Conservation (phyloP, 2,329 filamentous ascomycete species). For the Dactylonectria estremocensis region DNA sequence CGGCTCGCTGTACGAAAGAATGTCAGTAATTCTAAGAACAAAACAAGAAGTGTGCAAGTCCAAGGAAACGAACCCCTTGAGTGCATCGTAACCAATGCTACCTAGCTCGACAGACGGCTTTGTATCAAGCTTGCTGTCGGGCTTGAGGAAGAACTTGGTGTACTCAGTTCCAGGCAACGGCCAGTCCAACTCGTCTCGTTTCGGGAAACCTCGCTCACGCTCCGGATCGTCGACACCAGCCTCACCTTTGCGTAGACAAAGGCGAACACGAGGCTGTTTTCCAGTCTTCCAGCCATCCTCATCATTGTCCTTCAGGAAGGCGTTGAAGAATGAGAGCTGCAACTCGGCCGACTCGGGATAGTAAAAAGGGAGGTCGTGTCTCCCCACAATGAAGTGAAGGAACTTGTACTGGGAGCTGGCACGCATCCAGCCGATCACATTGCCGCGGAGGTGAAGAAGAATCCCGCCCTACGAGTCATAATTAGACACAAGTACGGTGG, state of each 20-base stretch:
- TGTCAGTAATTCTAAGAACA: not conserved
- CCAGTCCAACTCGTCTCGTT: slow-evolving; percentile 74
- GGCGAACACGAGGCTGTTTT: slow-evolving; percentile 71
- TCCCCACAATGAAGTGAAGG: slow-evolving; percentile 77
- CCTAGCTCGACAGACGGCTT: not conserved
- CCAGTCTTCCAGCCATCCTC: slow-evolving; percentile 67
- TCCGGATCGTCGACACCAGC: slow-evolving; percentile 76
- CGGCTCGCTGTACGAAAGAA: slow-evolving; percentile 24
- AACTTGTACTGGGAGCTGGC: slow-evolving; percentile 79
- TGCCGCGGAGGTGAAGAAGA: slow-evolving; percentile 77
- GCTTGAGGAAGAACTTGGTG: slow-evolving; percentile 72
- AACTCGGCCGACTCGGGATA: slow-evolving; percentile 78
- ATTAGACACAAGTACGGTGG: no score
- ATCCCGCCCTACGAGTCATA: slow-evolving; percentile 67
- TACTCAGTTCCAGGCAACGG: slow-evolving; percentile 77
- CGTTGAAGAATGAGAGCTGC: slow-evolving; percentile 77
- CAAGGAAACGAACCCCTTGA: not conserved
- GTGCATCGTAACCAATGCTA: slow-evolving; percentile 1
- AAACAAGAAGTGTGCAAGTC: no score
- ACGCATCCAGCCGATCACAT: slow-evolving; percentile 74
- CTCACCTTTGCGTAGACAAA: slow-evolving; percentile 76
- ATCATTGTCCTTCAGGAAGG: slow-evolving; percentile 79
- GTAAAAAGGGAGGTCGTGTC: slow-evolving; percentile 82
- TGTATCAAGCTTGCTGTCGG: slow-evolving; percentile 48
- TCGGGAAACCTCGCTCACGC: slow-evolving; percentile 68